Conservation (phyloP, 2,329 filamentous ascomycete genomes). For the Botrytis fragariae region DNA sequence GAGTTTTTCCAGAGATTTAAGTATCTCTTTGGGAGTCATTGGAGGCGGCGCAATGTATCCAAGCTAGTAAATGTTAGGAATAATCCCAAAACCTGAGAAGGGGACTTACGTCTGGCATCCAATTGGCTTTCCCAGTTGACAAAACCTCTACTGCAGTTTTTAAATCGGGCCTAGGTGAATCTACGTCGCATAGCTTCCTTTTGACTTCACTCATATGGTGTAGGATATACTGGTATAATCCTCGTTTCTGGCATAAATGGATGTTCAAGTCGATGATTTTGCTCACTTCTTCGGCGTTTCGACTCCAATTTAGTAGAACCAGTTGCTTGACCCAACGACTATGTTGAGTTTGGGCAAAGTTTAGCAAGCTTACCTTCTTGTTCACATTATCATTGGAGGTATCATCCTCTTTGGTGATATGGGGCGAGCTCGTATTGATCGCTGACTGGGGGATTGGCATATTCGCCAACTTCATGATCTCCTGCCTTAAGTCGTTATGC, state of each 20-base stretch:
- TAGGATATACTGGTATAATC: conserved; percentile 58
- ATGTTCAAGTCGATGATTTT: conserved; percentile 83
- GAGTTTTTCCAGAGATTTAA: conserved; percentile 74
- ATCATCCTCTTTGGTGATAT: conserved; percentile 49
- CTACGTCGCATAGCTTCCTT: conserved; percentile 65
- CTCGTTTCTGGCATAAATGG: conserved; percentile 65
- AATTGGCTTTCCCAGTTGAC: conserved; percentile 71
- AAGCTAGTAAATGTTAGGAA: conserved; percentile 49
- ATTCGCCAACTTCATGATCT: conserved; percentile 67
- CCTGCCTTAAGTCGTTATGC: conserved; percentile 71
- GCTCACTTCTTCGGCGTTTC: conserved; percentile 73
- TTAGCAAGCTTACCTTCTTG: conserved; percentile 73
- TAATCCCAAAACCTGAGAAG: not conserved
- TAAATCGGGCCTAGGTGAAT: conserved; percentile 85
- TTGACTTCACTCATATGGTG: conserved; percentile 70
- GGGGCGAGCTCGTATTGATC: conserved; percentile 51
- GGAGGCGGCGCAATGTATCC: conserved; percentile 73
- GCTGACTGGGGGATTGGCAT: conserved; percentile 57
- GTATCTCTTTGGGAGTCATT: conserved; percentile 67
- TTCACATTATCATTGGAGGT: conserved; percentile 62
- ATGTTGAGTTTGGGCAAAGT: conserved; percentile 76
- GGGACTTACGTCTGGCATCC: conserved; percentile 71
- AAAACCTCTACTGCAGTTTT: conserved; percentile 84
- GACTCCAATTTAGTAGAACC: conserved; percentile 87
- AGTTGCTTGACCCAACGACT: conserved; percentile 90